These are phyloP conservation scores for Ogataea nonfermentans DNA, from an alignment of 805 yeast species.

Conservation along the genomic window DNA sequence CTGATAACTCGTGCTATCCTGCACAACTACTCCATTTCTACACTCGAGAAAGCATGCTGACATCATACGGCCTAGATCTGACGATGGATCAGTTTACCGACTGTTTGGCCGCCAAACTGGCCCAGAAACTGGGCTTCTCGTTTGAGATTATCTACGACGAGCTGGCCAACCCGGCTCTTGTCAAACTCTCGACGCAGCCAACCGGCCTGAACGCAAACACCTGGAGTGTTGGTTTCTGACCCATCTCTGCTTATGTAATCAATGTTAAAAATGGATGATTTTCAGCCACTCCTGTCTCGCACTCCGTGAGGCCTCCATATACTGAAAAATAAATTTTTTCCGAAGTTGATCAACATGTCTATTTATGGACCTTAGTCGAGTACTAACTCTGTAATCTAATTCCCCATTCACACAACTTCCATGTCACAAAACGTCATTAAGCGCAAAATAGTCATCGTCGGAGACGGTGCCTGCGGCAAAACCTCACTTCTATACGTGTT, in stretches of 20 bases:
- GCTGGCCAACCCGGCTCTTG: conserved; percentile 42
- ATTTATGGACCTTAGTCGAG: conserved; percentile 1
- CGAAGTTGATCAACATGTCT: conserved; percentile 5
- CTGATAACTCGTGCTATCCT: conserved; percentile 24
- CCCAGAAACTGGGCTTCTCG: conserved; percentile 28
- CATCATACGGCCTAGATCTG: conserved; percentile 34
- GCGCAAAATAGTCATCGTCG: conserved; percentile 84
- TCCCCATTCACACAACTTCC: background rate
- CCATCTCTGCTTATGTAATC: background rate
- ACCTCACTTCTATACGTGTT: conserved; percentile 88
- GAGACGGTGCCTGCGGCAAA: conserved; percentile 95
- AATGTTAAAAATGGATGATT: background rate
- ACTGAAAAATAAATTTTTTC: conserved; percentile 7
- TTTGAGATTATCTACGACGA: conserved; percentile 48
- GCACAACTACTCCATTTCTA: conserved; percentile 27
- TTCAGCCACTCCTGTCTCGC: background rate
- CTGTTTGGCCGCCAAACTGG: conserved; percentile 35
- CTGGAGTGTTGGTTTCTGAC: conserved; percentile 9
- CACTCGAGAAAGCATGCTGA: conserved; percentile 37
- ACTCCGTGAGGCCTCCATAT: background rate
- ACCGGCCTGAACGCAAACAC: conserved; percentile 5
- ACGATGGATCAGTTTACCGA: conserved; percentile 31
- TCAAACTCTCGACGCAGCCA: conserved; percentile 31
- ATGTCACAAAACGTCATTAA: conserved; percentile 38
- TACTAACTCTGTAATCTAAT: too few species aligned